Evolutionary conservation across 2,329 filamentous ascomycete genomes (phyloP).

Genomic region (Blastomyces parvus): DNA sequence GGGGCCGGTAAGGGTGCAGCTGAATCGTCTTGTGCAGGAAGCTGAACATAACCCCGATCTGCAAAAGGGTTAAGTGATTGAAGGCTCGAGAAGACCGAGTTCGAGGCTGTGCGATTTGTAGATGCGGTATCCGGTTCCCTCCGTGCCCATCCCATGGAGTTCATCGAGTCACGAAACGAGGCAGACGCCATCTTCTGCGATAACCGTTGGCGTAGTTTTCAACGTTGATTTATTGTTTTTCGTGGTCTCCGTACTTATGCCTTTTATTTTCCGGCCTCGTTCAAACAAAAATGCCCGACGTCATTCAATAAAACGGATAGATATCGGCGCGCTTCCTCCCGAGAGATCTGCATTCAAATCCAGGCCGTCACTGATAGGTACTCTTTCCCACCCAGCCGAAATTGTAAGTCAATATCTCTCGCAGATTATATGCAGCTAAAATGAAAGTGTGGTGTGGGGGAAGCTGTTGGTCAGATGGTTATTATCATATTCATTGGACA

Average conservation of each 20-base stretch:
- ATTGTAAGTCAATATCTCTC: not conserved
- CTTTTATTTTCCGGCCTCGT: not conserved
- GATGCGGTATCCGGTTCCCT: slow-evolving; percentile 66
- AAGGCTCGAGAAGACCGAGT: slow-evolving; percentile 68
- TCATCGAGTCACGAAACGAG: slow-evolving; percentile 89
- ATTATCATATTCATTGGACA: not conserved
- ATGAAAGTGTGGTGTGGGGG: not conserved
- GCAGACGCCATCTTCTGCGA: slow-evolving; percentile 62
- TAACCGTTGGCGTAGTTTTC: not conserved
- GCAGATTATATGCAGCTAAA: slow-evolving; percentile 7
- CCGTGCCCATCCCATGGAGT: slow-evolving; percentile 87
- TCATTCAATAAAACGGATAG: slow-evolving; percentile 4
- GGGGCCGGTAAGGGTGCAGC: slow-evolving; percentile 81
- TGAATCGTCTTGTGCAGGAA: slow-evolving; percentile 73
- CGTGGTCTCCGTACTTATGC: not conserved
- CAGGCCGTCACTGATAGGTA: not conserved
- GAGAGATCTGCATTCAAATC: slow-evolving; percentile 5
- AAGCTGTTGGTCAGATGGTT: slow-evolving; percentile 4
- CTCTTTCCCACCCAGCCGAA: not conserved
- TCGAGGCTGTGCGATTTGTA: slow-evolving; percentile 54
- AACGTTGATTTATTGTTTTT: not conserved
- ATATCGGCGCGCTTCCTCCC: slow-evolving; percentile 7
- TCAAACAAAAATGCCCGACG: slow-evolving; percentile 1
- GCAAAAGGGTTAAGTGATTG: slow-evolving; percentile 83
- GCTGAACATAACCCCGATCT: slow-evolving; percentile 70